Evolutionary conservation across 805 yeast genomes (phyloP), one percentile per base, ranked within the genome.

Genomic region (Lipomyces kockii): DNA sequence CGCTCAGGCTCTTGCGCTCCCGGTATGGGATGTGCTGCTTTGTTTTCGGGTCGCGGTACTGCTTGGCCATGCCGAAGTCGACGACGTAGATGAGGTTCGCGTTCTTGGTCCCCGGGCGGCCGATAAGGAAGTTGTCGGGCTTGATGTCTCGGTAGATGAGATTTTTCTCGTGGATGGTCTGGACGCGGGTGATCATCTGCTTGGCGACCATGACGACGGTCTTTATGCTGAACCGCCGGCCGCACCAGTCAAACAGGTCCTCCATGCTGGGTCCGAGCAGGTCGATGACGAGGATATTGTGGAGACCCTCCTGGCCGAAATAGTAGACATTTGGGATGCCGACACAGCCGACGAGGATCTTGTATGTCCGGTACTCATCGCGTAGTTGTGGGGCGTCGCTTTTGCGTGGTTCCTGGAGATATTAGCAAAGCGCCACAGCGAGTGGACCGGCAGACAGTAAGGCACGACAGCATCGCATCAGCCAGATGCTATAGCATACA

Each of bases 61-160:
- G 96, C 80, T 95, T 95, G 37, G 98, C 98, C 98, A 95, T 95
- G 71, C 99, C 99, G 78, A 95, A 95, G 80, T 95, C 99, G 64
- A 95, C 97, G 70, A 95, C 83, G 80, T 91, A 92, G 62, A 95
- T 91, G 66, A 85, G 84, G 77, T 93, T 92, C 66, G 93, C 97
- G 74, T 91, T 90, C 17, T 90, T 87, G 54, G 92, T 84, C 56
- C 89, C 90, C 12, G 95, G 96, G 76, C 92, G 87, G 20, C 98
- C 98, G 75, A 95, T 91, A 72, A 95, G 83, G 74, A 95, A 95
- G 81, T 95, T 95, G 78, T 95, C 99, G 0, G 99, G 99, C 79
- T 95, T 95, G 79, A 95, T 95, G 80, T 95, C 99, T 76, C 99
- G 86, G 80, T 93, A 95, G 71, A 95, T 95, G 72, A 95, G 84